A percentile compares a stretch with the other conserved stretches of the same genome.
Evolutionary conservation across 2,329 filamentous ascomycete genomes (phyloP).

Genomic region (Blastomyces silverae): DNA sequence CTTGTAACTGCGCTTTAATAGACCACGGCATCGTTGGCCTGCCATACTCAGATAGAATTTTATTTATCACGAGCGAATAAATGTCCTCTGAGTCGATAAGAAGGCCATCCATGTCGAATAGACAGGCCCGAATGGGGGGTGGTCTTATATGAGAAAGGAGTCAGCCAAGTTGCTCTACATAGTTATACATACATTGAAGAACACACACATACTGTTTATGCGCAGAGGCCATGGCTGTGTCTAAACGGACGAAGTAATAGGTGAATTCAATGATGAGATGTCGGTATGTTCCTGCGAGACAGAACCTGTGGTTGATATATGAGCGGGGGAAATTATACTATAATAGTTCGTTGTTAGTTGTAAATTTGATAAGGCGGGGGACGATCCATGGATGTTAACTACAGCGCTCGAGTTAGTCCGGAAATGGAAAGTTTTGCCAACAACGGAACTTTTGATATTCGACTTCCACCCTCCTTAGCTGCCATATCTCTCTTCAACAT

Average conservation of each 20-base stretch:
- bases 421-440: too few relatives aligned
- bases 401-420: too few relatives aligned
- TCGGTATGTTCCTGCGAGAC: neutral
- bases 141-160: slow-evolving; percentile 49
- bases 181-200: neutral
- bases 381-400: too few relatives aligned
- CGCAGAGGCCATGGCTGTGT: neutral
- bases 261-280: neutral
- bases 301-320: neutral
- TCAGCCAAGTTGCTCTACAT: neutral
- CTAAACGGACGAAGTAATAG: neutral
- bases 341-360: too few relatives aligned
- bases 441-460: too few relatives aligned
- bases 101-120: slow-evolving; percentile 98
- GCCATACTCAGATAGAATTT: slow-evolving; percentile 67
- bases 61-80: slow-evolving; percentile 79
- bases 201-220: slow-evolving; percentile 14
- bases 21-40: slow-evolving; percentile 77
- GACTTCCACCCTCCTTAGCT: too few relatives aligned
- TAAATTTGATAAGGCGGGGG: too few relatives aligned
- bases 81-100: slow-evolving; percentile 88
- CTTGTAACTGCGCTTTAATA: slow-evolving; percentile 82
- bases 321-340: neutral
- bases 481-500: neutral
- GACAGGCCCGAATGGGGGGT: slow-evolving; percentile 76